Base-by-base conservation (phyloP, 345 rosid species). In the Euclidium syriacum region DNA sequence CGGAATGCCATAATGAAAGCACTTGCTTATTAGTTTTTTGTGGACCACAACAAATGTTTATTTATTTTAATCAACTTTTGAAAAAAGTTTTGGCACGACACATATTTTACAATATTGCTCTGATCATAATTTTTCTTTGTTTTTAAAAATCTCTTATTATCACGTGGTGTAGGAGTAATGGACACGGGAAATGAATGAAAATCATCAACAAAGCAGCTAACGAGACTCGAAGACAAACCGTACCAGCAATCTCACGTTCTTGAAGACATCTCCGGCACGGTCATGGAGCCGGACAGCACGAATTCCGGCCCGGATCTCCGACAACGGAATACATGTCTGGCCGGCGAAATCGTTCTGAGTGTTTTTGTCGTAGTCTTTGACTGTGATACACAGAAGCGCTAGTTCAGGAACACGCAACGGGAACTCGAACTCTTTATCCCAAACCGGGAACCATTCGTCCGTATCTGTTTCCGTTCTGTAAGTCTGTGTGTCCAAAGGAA, bases 321-420 rank as follows among this genome's bases (percentile, higher is more conserved):
- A 62, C 22, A 89, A 74, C 5, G 96, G 98, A 65, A 92, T 55
- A 63, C 90, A 86, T 53, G 87, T 78, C 67, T 92, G 95, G 23
- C 98, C 98, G 5, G 84, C 94, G 44, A 92, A 89, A 40, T 89
- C 91, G 52, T 89, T 83, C 49, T 76, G 75, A 43, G 88, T 87
- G 3, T 87, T 82, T 65, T 68, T 76, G 62, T 92, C 89, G 26
- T 83, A 73, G 26, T 86, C 96, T 9, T 74, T 75, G 32, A 89
- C 94, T 70, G 78, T 95, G 4, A 89, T 75, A 62, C 81, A 76
- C 25, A 91, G 83, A 74, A 89, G 48, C 14, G 95, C 96, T 65
- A 85, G 62, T 27, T 85, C 87, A 4, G 98, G 96, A 66, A 85
- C 85, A 3, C 85, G 77, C 15, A 92, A 59, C 2, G 82, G 81